These are phyloP conservation scores for Spathaspora hagerdaliae DNA, from an alignment of 805 yeast genomes.

Conservation along the genomic window DNA sequence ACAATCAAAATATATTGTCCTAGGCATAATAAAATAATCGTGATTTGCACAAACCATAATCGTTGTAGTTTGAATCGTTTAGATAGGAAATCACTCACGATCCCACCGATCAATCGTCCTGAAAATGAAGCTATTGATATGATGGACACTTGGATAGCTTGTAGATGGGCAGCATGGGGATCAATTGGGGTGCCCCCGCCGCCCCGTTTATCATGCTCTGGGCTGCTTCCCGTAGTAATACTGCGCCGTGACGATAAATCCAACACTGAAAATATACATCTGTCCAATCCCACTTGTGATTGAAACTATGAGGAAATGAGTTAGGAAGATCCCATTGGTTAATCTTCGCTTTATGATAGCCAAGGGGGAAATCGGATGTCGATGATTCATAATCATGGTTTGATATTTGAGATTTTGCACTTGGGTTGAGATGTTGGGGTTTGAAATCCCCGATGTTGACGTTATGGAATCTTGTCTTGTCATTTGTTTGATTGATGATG, in stretches of 20 bases:
- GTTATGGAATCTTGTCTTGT: neutral
- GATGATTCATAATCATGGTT: neutral
- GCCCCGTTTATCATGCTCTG: neutral
- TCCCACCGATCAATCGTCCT: constrained; percentile 65
- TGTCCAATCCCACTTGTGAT: constrained; percentile 64
- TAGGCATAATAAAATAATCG: constrained; percentile 26
- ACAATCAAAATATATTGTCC: constrained; percentile 35
- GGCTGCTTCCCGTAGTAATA: constrained; percentile 17
- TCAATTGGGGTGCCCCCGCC: constrained; percentile 1
- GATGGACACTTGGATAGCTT: constrained; percentile 68
- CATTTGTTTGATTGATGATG: no score
- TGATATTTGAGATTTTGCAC: neutral
- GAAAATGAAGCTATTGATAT: constrained; percentile 61
- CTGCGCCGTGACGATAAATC: constrained; percentile 58
- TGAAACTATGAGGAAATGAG: constrained; percentile 54
- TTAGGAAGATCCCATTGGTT: constrained; percentile 34
- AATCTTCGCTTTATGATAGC: constrained; percentile 18
- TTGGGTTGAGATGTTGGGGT: neutral
- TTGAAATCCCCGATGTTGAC: neutral
- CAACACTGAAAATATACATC: constrained; percentile 68
- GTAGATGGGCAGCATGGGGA: constrained; percentile 39
- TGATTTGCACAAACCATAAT: constrained; percentile 59
- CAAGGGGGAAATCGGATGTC: constrained; percentile 7
- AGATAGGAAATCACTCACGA: constrained; percentile 57
- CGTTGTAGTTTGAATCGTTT: constrained; percentile 52